These are phyloP conservation scores for Thermomucor indicae-seudaticae DNA, from an alignment of 371 early-diverging fungal species.

Conservation along the genomic window DNA sequence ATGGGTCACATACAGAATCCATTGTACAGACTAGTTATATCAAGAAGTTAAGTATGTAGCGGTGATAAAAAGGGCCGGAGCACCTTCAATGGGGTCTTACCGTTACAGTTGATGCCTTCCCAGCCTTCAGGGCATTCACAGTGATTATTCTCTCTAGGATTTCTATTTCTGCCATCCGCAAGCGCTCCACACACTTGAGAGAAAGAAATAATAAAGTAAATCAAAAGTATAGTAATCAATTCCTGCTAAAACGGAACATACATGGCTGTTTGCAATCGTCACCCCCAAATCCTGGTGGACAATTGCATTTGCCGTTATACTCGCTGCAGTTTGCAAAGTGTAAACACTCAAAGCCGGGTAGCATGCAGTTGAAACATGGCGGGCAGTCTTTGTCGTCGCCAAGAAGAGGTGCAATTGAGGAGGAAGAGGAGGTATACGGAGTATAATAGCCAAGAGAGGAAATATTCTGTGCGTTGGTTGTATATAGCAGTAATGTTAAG, in stretches of 20 bases:
- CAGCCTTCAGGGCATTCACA: constrained; percentile 87
- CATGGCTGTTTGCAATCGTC: constrained; percentile 79
- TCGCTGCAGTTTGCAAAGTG: constrained; percentile 79
- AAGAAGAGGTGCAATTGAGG: background rate
- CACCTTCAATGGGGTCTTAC: constrained; percentile 47
- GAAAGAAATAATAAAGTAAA: too few species aligned
- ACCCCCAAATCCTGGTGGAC: constrained; percentile 89
- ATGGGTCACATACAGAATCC: constrained; percentile 71
- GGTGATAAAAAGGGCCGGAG: background rate
- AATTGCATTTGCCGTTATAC: constrained; percentile 77
- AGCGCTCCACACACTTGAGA: constrained; percentile 62
- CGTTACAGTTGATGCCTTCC: constrained; percentile 90
- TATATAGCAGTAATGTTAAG: background rate
- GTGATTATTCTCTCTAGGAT: constrained; percentile 49
- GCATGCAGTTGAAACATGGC: constrained; percentile 81
- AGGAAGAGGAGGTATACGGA: background rate
- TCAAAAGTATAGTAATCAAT: background rate
- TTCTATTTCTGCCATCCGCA: constrained; percentile 61
- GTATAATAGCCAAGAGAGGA: background rate
- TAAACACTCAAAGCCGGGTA: constrained; percentile 70
- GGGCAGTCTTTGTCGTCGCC: constrained; percentile 59
- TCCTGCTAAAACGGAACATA: constrained; percentile 26
- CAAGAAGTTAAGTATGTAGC: background rate
- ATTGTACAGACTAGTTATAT: constrained; percentile 62
- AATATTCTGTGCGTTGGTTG: background rate